Evolutionary conservation across 352 stramenopile genomes (phyloP).

Genomic region (Globisporangium cystogenes): DNA sequence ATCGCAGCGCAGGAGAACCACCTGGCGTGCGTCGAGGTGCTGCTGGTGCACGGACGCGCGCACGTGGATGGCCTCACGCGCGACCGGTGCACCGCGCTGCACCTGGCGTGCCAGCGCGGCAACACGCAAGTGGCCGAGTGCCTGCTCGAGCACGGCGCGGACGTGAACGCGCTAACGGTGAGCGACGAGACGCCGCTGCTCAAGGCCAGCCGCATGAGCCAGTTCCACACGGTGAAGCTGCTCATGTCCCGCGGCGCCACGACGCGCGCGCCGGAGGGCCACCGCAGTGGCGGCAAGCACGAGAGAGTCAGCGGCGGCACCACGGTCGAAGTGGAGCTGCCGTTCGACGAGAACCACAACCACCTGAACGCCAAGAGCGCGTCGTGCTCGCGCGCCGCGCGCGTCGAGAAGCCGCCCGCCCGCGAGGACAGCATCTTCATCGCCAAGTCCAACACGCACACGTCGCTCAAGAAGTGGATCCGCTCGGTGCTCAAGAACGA

Average conservation of each 20-base stretch:
- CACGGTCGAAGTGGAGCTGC: constrained; percentile 20
- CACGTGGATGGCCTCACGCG: constrained; percentile 50
- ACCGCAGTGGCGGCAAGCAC: constrained; percentile 20
- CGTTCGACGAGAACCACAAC: constrained; percentile 10
- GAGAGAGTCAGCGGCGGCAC: constrained; percentile 5
- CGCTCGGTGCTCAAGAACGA: constrained; percentile 54
- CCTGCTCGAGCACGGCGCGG: constrained; percentile 60
- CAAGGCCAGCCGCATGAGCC: constrained; percentile 80
- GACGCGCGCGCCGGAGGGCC: constrained; percentile 18
- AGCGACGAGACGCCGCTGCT: constrained; percentile 65
- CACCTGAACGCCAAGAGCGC: constrained; percentile 18
- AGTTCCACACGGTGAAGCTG: constrained; percentile 73
- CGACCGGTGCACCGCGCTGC: constrained; percentile 63
- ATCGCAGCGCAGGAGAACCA: constrained; percentile 83
- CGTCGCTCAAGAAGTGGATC: constrained; percentile 64
- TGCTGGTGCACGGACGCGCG: constrained; percentile 42
- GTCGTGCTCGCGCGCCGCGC: constrained; percentile 17
- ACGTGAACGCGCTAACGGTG: constrained; percentile 58
- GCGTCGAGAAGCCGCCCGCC: constrained; percentile 21
- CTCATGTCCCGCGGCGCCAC: constrained; percentile 47
- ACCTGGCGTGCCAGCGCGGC: constrained; percentile 71
- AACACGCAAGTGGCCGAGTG: constrained; percentile 65
- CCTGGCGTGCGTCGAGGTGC: constrained; percentile 52
- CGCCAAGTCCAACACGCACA: constrained; percentile 67
- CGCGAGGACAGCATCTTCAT: constrained; percentile 44